Percentiles rank a stretch among this genome's conserved stretches.
Conservation (phyloP, 176 grass and related monocot genomes). For the Secale cereale region DNA sequence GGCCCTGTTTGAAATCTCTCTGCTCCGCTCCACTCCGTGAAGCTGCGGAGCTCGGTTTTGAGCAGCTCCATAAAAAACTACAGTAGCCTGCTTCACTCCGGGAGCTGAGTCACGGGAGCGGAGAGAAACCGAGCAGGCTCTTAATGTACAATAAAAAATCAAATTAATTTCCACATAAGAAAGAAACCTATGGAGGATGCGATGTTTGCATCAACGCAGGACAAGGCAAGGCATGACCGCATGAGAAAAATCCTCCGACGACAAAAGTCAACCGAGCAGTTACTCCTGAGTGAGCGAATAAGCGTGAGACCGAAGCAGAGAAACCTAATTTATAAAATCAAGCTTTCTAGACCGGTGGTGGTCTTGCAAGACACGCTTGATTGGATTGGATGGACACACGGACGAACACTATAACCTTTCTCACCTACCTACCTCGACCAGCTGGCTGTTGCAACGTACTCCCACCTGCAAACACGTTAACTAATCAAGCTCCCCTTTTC, state of each 20-base stretch:
- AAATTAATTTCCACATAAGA: no score
- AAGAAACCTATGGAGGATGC: background rate
- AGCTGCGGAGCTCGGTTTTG: no score
- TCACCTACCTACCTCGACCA: background rate
- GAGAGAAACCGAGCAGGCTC: no score
- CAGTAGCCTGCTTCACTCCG: no score
- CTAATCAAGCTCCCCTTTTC: background rate
- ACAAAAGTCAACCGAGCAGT: background rate
- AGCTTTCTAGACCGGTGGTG: background rate
- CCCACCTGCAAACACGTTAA: background rate
- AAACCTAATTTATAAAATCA: background rate
- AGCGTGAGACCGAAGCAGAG: background rate
- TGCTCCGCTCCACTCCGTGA: no score
- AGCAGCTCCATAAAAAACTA: no score
- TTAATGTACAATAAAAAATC: no score
- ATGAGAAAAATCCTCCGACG: background rate
- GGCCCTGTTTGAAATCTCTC: no score
- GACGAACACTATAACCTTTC: background rate
- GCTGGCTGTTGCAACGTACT: slow-evolving; percentile 3
- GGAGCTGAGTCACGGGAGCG: no score
- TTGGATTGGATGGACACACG: background rate
- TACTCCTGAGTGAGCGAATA: background rate
- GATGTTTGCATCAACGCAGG: background rate
- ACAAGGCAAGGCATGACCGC: background rate
- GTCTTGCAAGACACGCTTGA: background rate